A percentile compares a stretch with the other conserved stretches of the same genome.
These are phyloP conservation scores for Rhizopus arrhizus DNA, from an alignment of 371 early-diverging fungal species.

Conservation along the genomic window DNA sequence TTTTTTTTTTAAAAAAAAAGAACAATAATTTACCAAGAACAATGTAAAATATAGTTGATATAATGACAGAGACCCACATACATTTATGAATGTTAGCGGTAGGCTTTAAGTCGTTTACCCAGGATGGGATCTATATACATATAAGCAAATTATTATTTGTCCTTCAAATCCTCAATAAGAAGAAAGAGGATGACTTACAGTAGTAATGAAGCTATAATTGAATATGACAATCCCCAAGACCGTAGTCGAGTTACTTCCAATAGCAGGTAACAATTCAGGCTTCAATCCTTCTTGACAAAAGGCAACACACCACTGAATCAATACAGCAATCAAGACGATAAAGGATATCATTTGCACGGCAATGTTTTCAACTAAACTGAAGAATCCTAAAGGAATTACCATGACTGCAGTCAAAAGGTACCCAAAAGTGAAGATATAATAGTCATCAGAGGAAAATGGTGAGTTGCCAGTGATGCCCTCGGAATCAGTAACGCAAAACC, in stretches of 20 bases:
- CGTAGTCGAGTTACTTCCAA: constrained; percentile 46
- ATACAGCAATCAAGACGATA: constrained; percentile 47
- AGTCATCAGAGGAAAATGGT: constrained; percentile 53
- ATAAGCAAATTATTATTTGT: not conserved
- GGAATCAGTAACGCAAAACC: constrained; percentile 35
- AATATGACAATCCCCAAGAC: constrained; percentile 65
- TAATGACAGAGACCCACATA: constrained; percentile 50
- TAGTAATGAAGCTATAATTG: constrained; percentile 65
- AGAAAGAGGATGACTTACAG: constrained; percentile 25
- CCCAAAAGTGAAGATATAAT: constrained; percentile 59
- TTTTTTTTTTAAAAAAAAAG: not conserved
- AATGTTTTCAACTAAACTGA: constrained; percentile 63
- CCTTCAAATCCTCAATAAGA: not conserved
- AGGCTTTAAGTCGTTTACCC: constrained; percentile 60
- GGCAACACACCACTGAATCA: constrained; percentile 61
- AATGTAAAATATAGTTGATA: constrained; percentile 55
- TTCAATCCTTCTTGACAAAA: constrained; percentile 57
- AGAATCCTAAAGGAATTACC: constrained; percentile 59
- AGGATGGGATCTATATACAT: constrained; percentile 54
- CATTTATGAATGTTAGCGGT: constrained; percentile 57
- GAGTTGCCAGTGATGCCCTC: constrained; percentile 28
- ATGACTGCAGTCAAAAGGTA: constrained; percentile 51
- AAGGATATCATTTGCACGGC: constrained; percentile 58
- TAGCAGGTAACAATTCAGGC: constrained; percentile 43
- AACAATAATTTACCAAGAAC: constrained; percentile 32